Percentiles rank a stretch among this genome's conserved stretches.
Conservation (phyloP, 2,329 filamentous ascomycete species). For the Fusarium sororula region DNA sequence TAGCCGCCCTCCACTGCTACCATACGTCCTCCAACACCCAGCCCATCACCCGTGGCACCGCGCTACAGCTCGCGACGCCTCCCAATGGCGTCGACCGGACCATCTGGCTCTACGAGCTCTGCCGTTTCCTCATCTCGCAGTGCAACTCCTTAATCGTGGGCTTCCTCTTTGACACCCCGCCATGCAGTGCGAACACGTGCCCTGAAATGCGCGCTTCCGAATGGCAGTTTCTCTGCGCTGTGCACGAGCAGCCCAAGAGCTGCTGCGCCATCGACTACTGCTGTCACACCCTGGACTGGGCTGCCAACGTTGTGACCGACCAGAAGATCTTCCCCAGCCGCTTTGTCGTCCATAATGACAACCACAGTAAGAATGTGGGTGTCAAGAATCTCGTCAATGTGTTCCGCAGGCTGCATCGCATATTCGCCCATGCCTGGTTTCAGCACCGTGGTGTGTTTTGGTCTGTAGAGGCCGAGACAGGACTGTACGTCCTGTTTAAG, state of each 20-base stretch:
- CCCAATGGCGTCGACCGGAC: slow-evolving; percentile 85
- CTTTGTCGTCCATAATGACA: slow-evolving; percentile 66
- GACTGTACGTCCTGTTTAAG: slow-evolving; percentile 96
- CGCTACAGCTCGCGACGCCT: slow-evolving; percentile 78
- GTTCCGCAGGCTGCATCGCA: slow-evolving; percentile 91
- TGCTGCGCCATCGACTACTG: slow-evolving; percentile 99
- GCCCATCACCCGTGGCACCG: slow-evolving; percentile 80
- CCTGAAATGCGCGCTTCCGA: slow-evolving; percentile 98
- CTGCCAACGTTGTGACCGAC: slow-evolving; percentile 91
- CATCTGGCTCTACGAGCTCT: slow-evolving; percentile 97
- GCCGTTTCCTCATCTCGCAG: slow-evolving; percentile 93
- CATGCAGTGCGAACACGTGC: slow-evolving; percentile 89
- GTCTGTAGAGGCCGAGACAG: slow-evolving; percentile 89
- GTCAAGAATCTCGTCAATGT: slow-evolving; percentile 92
- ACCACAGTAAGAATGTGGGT: slow-evolving; percentile 69
- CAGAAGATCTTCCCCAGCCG: slow-evolving; percentile 95
- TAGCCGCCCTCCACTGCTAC: slow-evolving; percentile 88
- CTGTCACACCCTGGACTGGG: slow-evolving; percentile 98
- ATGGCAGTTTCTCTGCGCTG: slow-evolving; percentile 98
- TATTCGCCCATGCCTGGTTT: slow-evolving; percentile 99
- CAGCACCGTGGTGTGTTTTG: slow-evolving; percentile 96
- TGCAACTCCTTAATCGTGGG: slow-evolving; percentile 92
- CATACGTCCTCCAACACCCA: slow-evolving; percentile 74
- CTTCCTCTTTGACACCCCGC: slow-evolving; percentile 89
- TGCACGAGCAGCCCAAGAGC: slow-evolving; percentile 94